phyloP scores from a whole-genome alignment of 805 yeast genomes.

The Pichia phayaonensis region DNA sequence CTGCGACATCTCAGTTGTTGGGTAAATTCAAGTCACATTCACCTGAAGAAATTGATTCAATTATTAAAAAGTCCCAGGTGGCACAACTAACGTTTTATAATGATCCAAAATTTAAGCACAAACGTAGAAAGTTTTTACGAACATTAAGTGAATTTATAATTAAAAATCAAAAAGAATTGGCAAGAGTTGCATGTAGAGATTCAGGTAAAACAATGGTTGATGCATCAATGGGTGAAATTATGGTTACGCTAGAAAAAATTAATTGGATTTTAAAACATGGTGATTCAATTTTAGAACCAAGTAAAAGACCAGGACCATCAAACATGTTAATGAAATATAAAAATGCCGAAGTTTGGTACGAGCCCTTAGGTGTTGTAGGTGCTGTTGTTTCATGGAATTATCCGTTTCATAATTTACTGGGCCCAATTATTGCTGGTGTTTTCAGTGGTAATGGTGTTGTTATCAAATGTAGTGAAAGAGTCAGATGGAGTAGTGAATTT shows the following conservation, averaged over 20 bases:
- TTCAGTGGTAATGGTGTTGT: slow-evolving; percentile 90
- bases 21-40: slow-evolving; percentile 64
- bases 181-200: slow-evolving; percentile 91
- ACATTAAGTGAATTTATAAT: slow-evolving; percentile 67
- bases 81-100: slow-evolving; percentile 49
- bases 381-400: slow-evolving; percentile 96
- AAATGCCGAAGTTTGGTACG: slow-evolving; percentile 88
- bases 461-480: slow-evolving; percentile 92
- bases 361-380: slow-evolving; percentile 83
- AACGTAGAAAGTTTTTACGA: slow-evolving; percentile 62
- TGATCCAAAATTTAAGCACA: slow-evolving; percentile 44
- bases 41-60: slow-evolving; percentile 61
- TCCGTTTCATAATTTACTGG: slow-evolving; percentile 90
- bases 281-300: slow-evolving; percentile 57
- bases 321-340: slow-evolving; percentile 82
- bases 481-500: slow-evolving; percentile 86
- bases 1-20: slow-evolving; percentile 88
- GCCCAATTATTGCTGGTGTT: slow-evolving; percentile 83
- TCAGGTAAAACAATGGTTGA: slow-evolving; percentile 94
- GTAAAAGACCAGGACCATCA: slow-evolving; percentile 80
- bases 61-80: slow-evolving; percentile 41
- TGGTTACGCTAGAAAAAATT: slow-evolving; percentile 89
- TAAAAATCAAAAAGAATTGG: slow-evolving; percentile 78
- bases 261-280: slow-evolving; percentile 88
- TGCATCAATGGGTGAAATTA: slow-evolving; percentile 92